Evolutionary conservation across 352 stramenopile species (phyloP).

Genomic region (Phytopythium chamaehyphon): DNA sequence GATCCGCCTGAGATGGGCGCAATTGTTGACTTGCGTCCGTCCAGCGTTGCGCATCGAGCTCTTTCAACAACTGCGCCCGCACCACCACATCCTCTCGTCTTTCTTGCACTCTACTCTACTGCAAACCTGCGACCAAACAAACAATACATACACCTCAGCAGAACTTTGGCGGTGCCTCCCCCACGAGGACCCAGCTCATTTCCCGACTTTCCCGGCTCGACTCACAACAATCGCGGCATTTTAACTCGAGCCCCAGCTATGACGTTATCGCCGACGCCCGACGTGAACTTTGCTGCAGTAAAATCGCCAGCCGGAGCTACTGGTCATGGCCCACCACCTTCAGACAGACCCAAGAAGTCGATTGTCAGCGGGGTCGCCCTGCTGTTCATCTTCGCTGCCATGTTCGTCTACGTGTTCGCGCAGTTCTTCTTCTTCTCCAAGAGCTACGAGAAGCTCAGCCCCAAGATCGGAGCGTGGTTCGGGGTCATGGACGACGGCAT

Average conservation of each 20-base stretch:
- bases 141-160: not conserved
- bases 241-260: not conserved
- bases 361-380: not conserved
- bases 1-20: not conserved
- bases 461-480: conserved; percentile 24
- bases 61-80: too few relatives aligned
- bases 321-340: not conserved
- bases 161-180: too few relatives aligned
- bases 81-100: too few relatives aligned
- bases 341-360: not conserved
- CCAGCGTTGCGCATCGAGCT: too few relatives aligned
- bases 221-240: not conserved
- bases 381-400: conserved; percentile 2
- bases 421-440: conserved; percentile 8
- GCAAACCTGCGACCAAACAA: not conserved
- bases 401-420: conserved; percentile 5
- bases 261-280: not conserved
- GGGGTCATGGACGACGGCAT: conserved; percentile 9
- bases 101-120: not conserved
- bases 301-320: not conserved
- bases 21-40: not conserved
- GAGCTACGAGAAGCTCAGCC: conserved; percentile 8
- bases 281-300: not conserved
- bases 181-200: not conserved
- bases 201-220: not conserved